A percentile compares a stretch with the other conserved stretches of the same genome.
Conservation (phyloP, 2,329 filamentous ascomycete genomes). For the Fusarium beomiforme region DNA sequence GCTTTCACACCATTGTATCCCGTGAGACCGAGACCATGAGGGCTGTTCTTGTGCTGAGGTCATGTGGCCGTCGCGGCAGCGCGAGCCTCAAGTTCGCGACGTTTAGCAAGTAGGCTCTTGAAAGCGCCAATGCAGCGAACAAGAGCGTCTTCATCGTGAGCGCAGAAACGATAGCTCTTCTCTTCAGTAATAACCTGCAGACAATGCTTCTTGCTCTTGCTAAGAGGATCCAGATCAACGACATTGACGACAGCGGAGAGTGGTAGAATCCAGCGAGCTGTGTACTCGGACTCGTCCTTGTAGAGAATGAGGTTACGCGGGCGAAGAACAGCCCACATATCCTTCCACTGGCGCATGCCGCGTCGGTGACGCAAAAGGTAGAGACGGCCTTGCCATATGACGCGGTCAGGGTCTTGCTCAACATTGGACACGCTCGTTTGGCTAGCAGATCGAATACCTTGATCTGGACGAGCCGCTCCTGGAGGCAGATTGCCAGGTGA, state of each 20-base stretch:
- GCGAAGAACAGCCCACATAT: constrained; percentile 90
- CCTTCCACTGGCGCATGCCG: constrained; percentile 92
- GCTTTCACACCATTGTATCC: constrained; percentile 7
- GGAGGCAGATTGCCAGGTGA: constrained; percentile 42
- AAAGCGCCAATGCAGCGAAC: constrained; percentile 88
- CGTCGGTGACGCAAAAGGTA: constrained; percentile 84
- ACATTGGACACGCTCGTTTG: constrained; percentile 66
- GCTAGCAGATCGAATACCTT: constrained; percentile 65
- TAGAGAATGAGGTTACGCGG: constrained; percentile 88
- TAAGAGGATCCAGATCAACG: constrained; percentile 90
- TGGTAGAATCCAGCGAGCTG: constrained; percentile 82
- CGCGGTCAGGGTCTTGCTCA: constrained; percentile 79
- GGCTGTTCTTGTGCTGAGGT: neutral
- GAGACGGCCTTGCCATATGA: constrained; percentile 94
- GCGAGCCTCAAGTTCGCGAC: constrained; percentile 69
- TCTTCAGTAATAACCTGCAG: constrained; percentile 95
- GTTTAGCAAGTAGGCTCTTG: constrained; percentile 83
- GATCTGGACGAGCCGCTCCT: constrained; percentile 39
- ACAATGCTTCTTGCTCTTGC: constrained; percentile 84
- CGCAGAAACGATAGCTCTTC: constrained; percentile 81
- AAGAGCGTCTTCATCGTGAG: constrained; percentile 82
- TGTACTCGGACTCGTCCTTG: constrained; percentile 92
- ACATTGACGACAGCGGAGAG: constrained; percentile 85
- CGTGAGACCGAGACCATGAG: neutral
- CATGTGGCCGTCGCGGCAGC: constrained; percentile 44